Percentiles rank a stretch among this genome's conserved stretches.
These are phyloP conservation scores for Botrytis medusae DNA, from an alignment of 2,329 filamentous ascomycete genomes.

Conservation along the genomic window DNA sequence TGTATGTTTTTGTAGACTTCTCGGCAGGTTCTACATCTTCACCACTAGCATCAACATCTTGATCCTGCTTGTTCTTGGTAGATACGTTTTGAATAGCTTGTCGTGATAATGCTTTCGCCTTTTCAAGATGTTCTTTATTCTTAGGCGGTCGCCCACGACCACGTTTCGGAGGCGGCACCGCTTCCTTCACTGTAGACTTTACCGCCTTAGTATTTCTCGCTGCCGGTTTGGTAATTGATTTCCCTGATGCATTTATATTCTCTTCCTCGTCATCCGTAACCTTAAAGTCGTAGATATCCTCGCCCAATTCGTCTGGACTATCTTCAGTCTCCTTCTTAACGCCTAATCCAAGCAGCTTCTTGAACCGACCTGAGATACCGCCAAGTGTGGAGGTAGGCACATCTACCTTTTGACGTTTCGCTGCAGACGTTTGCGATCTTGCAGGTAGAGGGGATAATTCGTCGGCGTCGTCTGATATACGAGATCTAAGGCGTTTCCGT, in stretches of 20 bases:
- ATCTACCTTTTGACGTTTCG: conserved; percentile 22
- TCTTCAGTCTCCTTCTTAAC: conserved; percentile 2
- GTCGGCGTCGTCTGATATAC: conserved; percentile 13
- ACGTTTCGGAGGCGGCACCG: not conserved
- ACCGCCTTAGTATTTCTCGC: not conserved
- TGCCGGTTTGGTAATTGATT: not conserved
- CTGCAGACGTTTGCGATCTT: conserved; percentile 11
- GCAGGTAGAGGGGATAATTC: conserved; percentile 22
- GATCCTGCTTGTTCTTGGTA: not conserved
- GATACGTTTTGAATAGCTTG: conserved; percentile 11
- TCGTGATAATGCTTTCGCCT: conserved; percentile 23
- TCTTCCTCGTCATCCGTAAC: conserved; percentile 24
- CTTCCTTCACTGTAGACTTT: not conserved
- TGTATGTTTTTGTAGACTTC: not conserved
- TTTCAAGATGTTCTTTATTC: conserved; percentile 17
- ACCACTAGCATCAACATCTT: not conserved
- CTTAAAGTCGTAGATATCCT: conserved; percentile 21
- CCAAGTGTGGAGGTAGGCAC: conserved; percentile 3
- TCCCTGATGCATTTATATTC: conserved; percentile 1
- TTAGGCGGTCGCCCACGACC: conserved; percentile 19
- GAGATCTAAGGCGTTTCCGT: conserved; percentile 22
- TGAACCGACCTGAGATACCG: conserved; percentile 6
- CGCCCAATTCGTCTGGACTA: conserved; percentile 19
- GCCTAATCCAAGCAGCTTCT: conserved; percentile 13
- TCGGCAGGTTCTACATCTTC: conserved; percentile 3